phyloP scores from a whole-genome alignment of 1,284 basidiomycete genomes.

The Austroboletus novae-zelandiae region DNA sequence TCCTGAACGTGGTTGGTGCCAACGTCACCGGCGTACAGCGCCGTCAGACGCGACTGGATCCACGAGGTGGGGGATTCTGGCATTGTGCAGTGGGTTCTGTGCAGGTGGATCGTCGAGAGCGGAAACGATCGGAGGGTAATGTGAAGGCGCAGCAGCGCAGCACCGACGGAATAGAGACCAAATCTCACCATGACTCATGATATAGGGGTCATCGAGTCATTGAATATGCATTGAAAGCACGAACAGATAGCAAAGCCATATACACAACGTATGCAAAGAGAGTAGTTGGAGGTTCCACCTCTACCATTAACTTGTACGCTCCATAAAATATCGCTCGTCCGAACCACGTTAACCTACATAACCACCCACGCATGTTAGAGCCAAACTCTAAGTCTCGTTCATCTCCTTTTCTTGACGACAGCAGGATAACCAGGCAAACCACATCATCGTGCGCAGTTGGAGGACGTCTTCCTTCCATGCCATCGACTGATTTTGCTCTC shows the following conservation, averaged over 20 bases:
- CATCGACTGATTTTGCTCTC: slow-evolving; percentile 80
- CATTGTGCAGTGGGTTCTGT: no score
- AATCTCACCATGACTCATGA: background rate
- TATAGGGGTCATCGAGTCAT: background rate
- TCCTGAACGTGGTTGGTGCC: slow-evolving; percentile 10
- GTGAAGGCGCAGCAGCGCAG: slow-evolving; percentile 3
- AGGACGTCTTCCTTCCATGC: slow-evolving; percentile 95
- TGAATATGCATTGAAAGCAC: slow-evolving; percentile 15
- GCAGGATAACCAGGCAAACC: slow-evolving; percentile 85
- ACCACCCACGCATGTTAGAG: background rate
- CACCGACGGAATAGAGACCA: background rate
- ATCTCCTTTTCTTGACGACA: slow-evolving; percentile 47
- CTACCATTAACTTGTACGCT: slow-evolving; percentile 22
- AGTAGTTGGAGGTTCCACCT: slow-evolving; percentile 28
- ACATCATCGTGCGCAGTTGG: slow-evolving; percentile 89
- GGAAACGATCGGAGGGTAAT: background rate
- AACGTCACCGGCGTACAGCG: slow-evolving; percentile 28
- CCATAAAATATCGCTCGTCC: slow-evolving; percentile 26
- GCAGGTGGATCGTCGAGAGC: background rate
- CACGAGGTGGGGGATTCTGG: slow-evolving; percentile 13
- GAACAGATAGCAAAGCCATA: slow-evolving; percentile 23
- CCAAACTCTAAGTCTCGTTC: slow-evolving; percentile 27
- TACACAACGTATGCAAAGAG: slow-evolving; percentile 25
- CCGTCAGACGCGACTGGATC: slow-evolving; percentile 25
- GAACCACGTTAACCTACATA: slow-evolving; percentile 23